phyloP scores from a whole-genome alignment of 148 eudicot genomes.

The Cornus florida region DNA sequence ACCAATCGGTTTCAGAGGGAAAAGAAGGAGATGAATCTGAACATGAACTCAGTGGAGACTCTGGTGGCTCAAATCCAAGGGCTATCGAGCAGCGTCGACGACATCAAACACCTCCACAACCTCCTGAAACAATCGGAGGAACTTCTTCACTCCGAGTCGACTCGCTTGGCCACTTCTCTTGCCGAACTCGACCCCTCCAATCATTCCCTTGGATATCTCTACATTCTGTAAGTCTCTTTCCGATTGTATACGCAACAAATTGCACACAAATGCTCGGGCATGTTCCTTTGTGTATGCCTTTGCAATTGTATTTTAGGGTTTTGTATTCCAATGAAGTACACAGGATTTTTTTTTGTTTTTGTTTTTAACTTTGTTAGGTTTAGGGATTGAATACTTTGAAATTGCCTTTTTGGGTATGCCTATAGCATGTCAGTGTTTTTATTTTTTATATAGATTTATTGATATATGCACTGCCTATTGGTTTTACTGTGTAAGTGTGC shows the following conservation, averaged over 20 bases:
- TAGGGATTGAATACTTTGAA: neutral
- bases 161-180: constrained; percentile 47
- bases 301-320: neutral
- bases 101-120: constrained; percentile 52
- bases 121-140: constrained; percentile 67
- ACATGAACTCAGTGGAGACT: constrained; percentile 57
- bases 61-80: constrained; percentile 76
- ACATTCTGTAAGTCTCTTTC: constrained; percentile 46
- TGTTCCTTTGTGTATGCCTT: neutral
- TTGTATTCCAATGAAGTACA: neutral
- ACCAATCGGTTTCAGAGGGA: neutral
- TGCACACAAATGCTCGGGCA: neutral
- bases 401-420: too few relatives aligned
- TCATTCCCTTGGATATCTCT: constrained; percentile 89
- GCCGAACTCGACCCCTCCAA: constrained; percentile 58
- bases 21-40: constrained; percentile 20
- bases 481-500: too few relatives aligned
- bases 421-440: too few relatives aligned
- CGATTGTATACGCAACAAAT: too few relatives aligned
- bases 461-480: too few relatives aligned
- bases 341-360: neutral
- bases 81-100: constrained; percentile 47
- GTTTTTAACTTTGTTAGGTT: too few relatives aligned
- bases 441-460: too few relatives aligned
- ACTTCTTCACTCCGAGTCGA: constrained; percentile 42